phyloP scores from a whole-genome alignment of 106 monocot species.

The Dendrobium huoshanense region DNA sequence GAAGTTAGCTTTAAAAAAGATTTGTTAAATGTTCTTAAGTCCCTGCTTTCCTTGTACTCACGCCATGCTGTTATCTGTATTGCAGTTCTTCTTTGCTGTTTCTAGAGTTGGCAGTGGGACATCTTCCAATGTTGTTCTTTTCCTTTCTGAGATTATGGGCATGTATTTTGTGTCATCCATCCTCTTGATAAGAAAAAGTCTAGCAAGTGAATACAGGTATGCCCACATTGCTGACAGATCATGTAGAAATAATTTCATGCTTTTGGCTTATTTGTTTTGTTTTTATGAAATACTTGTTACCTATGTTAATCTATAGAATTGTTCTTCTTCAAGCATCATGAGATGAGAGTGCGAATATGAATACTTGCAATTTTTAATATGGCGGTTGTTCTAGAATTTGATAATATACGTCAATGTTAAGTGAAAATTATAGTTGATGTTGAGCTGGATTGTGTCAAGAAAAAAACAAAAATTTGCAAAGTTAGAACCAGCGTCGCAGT shows the following conservation, averaged over 20 bases:
- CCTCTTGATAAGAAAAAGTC: conserved; percentile 89
- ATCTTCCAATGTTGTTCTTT: conserved; percentile 91
- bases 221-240: background rate
- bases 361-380: background rate
- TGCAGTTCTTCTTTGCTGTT: conserved; percentile 98
- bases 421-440: too few relatives aligned
- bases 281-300: background rate
- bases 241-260: background rate
- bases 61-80: conserved; percentile 15
- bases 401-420: background rate
- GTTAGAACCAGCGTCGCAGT: too few relatives aligned
- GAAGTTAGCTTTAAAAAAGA: background rate
- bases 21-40: background rate
- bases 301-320: background rate
- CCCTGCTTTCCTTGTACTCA: background rate
- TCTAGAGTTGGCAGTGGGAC: conserved; percentile 94
- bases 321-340: background rate
- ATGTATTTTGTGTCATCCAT: conserved; percentile 98
- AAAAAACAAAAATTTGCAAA: too few relatives aligned
- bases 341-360: background rate
- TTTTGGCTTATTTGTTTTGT: background rate
- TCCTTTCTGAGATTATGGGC: conserved; percentile 98
- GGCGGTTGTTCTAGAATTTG: background rate
- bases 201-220: conserved; percentile 96
- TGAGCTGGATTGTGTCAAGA: too few relatives aligned